Base-by-base conservation (phyloP, 1,284 basidiomycete species). In the Ceratobasidium sp. region DNA sequence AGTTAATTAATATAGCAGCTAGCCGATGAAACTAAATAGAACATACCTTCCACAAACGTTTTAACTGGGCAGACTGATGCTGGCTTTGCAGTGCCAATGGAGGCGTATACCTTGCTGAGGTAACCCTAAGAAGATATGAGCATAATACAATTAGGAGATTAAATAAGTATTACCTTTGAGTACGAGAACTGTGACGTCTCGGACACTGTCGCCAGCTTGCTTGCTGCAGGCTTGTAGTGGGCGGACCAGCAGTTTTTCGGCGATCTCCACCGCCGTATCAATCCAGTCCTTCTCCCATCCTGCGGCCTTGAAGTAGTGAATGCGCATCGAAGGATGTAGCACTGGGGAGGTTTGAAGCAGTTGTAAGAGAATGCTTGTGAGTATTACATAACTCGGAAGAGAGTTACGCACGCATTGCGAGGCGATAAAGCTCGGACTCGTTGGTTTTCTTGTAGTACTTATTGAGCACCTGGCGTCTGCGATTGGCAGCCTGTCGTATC, bases 151-250 rank as follows among this genome's bases (percentile, higher is more conserved):
- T 26, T 32, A 35, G 35, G 26, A 46, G n/a, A 9, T n/a, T 8
- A 58, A 38, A 35, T 8, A 32, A n/a, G n/a, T n/a, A n/a, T n/a
- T 44, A 43, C 38, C 35, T 38, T 38, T 5, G 59, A 62, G 14
- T 62, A 62, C 2, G 41, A n/a, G 28, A 62, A 62, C 28, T 46
- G 59, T 38, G 35, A 38, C 11, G 35, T 11, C 35, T 11, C 35
- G 7, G 46, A 47, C 2, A 28, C 14, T 14, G 8, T 11, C 4
- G 26, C 18, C 41, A 14, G 6, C 21, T 21, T 11, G 11, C 6
- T 38, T 11, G 35, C 35, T 11, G 14, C 59, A 2, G 46, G 46
- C n/a, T 62, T 62, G 59, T 62, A 62, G 59, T 16, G n/a, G 8
- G 46, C 28, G 23, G n/a, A 2, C 38, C 41, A 62, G 43, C 23